Percentiles rank a stretch among this genome's conserved stretches.
These are phyloP conservation scores for Debaryomyces castellii DNA, from an alignment of 805 yeast species.

Conservation along the genomic window DNA sequence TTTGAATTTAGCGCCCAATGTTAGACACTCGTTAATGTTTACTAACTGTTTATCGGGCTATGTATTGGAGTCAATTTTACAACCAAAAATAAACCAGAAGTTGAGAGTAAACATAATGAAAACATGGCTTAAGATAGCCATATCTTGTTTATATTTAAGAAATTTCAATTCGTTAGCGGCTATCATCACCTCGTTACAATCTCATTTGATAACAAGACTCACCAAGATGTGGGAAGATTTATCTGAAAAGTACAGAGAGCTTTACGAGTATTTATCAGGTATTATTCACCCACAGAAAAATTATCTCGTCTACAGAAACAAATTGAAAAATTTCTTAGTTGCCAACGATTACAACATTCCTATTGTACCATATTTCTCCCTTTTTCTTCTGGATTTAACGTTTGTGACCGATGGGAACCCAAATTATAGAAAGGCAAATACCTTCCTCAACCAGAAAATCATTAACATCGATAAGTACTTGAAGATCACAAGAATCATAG, in stretches of 20 bases:
- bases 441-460: slow-evolving; percentile 54
- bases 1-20: slow-evolving; percentile 60
- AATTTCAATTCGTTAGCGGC: slow-evolving; percentile 81
- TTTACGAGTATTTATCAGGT: slow-evolving; percentile 62
- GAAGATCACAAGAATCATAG: slow-evolving; percentile 63
- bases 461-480: slow-evolving; percentile 74
- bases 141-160: slow-evolving; percentile 69
- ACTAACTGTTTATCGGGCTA: slow-evolving; percentile 73
- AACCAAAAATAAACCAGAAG: slow-evolving; percentile 47
- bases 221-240: slow-evolving; percentile 58
- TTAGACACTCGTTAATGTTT: slow-evolving; percentile 59
- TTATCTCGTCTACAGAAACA: slow-evolving; percentile 65
- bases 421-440: slow-evolving; percentile 60
- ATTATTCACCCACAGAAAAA: slow-evolving; percentile 77
- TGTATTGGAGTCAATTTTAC: slow-evolving; percentile 67
- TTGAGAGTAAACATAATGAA: slow-evolving; percentile 56
- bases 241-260: slow-evolving; percentile 57
- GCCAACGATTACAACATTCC: slow-evolving; percentile 54
- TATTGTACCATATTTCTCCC: slow-evolving; percentile 71
- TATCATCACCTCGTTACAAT: slow-evolving; percentile 73
- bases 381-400: slow-evolving; percentile 76
- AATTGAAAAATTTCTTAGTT: slow-evolving; percentile 54
- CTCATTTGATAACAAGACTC: slow-evolving; percentile 66
- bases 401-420: slow-evolving; percentile 83
- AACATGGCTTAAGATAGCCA: slow-evolving; percentile 72